Conservation (phyloP, 768 basidiomycete genomes). For the Boletellus ananas region DNA sequence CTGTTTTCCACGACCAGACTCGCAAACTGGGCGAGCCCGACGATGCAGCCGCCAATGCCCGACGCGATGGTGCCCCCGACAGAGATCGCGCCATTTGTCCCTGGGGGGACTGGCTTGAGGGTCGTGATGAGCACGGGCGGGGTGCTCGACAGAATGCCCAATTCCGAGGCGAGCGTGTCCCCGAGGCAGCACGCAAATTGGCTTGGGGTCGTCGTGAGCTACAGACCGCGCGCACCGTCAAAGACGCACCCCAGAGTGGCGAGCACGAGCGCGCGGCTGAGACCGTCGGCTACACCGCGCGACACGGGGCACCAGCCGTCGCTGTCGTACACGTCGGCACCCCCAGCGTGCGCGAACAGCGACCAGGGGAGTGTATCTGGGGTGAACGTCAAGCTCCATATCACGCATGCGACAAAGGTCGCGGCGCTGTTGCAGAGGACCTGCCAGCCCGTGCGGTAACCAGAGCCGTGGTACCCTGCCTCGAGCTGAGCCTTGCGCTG, state of each 20-base stretch:
- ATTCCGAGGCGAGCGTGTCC: conserved; percentile 90
- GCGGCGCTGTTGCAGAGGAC: conserved; percentile 78
- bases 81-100: conserved; percentile 89
- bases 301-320: conserved; percentile 62
- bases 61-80: conserved; percentile 71
- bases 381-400: conserved; percentile 63
- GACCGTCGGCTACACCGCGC: conserved; percentile 39
- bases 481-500: conserved; percentile 70
- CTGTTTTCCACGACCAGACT: conserved; percentile 61
- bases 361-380: conserved; percentile 41
- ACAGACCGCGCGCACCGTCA: background rate
- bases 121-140: conserved; percentile 79
- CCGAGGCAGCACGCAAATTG: conserved; percentile 89
- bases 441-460: conserved; percentile 75
- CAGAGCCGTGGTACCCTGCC: conserved; percentile 70
- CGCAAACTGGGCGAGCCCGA: conserved; percentile 60
- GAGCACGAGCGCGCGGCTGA: conserved; percentile 62
- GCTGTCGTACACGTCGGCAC: conserved; percentile 33
- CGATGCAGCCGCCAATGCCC: conserved; percentile 63
- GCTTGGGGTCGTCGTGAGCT: conserved; percentile 34
- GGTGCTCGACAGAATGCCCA: conserved; percentile 76
- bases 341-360: conserved; percentile 11
- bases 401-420: conserved; percentile 52
- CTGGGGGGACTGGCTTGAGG: conserved; percentile 68
- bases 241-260: conserved; percentile 58